These are phyloP conservation scores for Cynanchum wilfordii DNA, from an alignment of 257 asterid genomes.

Conservation along the genomic window DNA sequence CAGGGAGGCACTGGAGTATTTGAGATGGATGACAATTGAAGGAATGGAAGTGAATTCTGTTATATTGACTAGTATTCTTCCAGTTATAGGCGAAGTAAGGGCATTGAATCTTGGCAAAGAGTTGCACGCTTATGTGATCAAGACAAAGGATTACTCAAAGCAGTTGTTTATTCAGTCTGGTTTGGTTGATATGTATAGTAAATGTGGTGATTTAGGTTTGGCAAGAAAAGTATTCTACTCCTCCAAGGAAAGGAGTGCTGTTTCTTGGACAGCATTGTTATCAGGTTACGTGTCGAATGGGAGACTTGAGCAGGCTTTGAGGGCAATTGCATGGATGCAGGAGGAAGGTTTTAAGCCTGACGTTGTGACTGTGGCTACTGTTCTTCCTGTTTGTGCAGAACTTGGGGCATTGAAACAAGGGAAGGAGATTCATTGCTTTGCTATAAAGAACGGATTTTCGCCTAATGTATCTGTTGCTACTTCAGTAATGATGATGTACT, in stretches of 20 bases:
- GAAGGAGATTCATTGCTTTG: slow-evolving; percentile 69
- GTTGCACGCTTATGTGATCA: slow-evolving; percentile 73
- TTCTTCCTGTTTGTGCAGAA: slow-evolving; percentile 84
- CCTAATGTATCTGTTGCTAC: slow-evolving; percentile 56
- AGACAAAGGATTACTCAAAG: slow-evolving; percentile 63
- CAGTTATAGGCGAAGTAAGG: slow-evolving; percentile 57
- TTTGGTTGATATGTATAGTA: slow-evolving; percentile 87
- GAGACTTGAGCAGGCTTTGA: slow-evolving; percentile 79
- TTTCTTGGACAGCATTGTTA: slow-evolving; percentile 88
- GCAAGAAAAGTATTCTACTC: slow-evolving; percentile 80
- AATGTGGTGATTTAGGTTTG: slow-evolving; percentile 72
- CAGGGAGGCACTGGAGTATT: slow-evolving; percentile 65
- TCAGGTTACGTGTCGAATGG: slow-evolving; percentile 72
- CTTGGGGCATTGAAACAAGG: slow-evolving; percentile 60
- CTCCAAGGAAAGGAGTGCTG: slow-evolving; percentile 55
- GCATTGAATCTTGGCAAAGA: slow-evolving; percentile 65
- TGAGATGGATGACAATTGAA: slow-evolving; percentile 58
- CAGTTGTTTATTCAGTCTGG: slow-evolving; percentile 66
- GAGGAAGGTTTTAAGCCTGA: slow-evolving; percentile 92
- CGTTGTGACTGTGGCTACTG: slow-evolving; percentile 70
- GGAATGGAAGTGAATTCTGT: slow-evolving; percentile 65
- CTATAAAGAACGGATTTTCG: slow-evolving; percentile 49
- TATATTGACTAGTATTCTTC: slow-evolving; percentile 62
- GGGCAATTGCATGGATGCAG: slow-evolving; percentile 87
- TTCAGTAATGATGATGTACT: slow-evolving; percentile 88